Percentiles rank a stretch among this genome's conserved stretches.
Evolutionary conservation across 805 yeast species (phyloP).

Genomic region (Candida ficus): DNA sequence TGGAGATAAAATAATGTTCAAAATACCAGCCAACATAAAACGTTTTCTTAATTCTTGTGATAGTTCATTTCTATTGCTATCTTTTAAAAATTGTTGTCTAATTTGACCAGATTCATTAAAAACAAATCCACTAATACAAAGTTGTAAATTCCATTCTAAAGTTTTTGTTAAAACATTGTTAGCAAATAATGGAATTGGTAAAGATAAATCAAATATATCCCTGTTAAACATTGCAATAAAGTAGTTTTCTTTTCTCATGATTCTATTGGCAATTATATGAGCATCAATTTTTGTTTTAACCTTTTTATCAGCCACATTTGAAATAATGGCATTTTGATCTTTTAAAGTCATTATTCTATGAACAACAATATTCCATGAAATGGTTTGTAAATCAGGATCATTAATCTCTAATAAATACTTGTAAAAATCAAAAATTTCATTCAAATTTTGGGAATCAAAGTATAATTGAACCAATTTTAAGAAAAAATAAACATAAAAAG

Average conservation of each 20-base stretch:
- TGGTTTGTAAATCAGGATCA: conserved; percentile 84
- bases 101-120: conserved; percentile 83
- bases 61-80: conserved; percentile 58
- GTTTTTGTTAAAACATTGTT: conserved; percentile 65
- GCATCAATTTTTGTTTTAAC: conserved; percentile 79
- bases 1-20: conserved; percentile 81
- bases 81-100: conserved; percentile 64
- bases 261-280: conserved; percentile 90
- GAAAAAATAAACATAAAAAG: conserved; percentile 49
- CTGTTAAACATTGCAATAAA: conserved; percentile 85
- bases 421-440: conserved; percentile 76
- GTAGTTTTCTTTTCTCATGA: conserved; percentile 94
- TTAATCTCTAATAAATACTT: conserved; percentile 61
- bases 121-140: conserved; percentile 81
- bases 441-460: conserved; percentile 59
- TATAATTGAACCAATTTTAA: conserved; percentile 51
- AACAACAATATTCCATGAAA: conserved; percentile 87
- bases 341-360: conserved; percentile 66
- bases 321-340: conserved; percentile 67
- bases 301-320: conserved; percentile 49
- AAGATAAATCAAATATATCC: conserved; percentile 60
- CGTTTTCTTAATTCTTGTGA: conserved; percentile 70
- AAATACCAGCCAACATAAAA: conserved; percentile 80
- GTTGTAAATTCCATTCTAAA: conserved; percentile 88
- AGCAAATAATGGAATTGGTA: conserved; percentile 46